A percentile compares a stretch with the other conserved stretches of the same genome.
phyloP scores from a whole-genome alignment of 2,329 filamentous ascomycete genomes.

The Chlorencoelia australis region DNA sequence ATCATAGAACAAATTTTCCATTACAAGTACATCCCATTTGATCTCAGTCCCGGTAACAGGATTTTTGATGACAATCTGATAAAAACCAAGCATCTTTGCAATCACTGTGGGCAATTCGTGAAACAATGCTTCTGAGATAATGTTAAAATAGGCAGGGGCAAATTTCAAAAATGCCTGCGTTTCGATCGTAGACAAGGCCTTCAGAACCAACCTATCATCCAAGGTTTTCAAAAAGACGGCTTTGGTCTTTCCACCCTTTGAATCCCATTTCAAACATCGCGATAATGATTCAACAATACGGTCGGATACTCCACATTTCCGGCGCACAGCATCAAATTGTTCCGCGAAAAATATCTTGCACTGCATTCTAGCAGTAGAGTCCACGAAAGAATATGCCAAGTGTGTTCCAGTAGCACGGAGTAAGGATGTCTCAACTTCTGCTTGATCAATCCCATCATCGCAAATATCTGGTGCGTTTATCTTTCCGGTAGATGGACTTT shows the following conservation, averaged over 20 bases:
- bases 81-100: conserved; percentile 98
- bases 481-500: conserved; percentile 24
- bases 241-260: conserved; percentile 94
- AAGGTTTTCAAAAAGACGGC: conserved; percentile 95
- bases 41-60: conserved; percentile 84
- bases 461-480: conserved; percentile 18
- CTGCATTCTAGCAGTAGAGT: conserved; percentile 87
- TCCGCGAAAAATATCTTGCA: conserved; percentile 99
- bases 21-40: conserved; percentile 86
- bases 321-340: conserved; percentile 88
- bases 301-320: conserved; percentile 87
- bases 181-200: conserved; percentile 82
- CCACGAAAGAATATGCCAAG: conserved; percentile 89
- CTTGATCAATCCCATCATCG: conserved; percentile 41
- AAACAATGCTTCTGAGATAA: conserved; percentile 94
- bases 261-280: conserved; percentile 94
- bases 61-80: conserved; percentile 95
- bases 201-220: conserved; percentile 74
- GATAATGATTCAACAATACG: conserved; percentile 93
- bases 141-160: conserved; percentile 91
- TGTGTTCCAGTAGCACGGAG: conserved; percentile 81
- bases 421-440: conserved; percentile 75
- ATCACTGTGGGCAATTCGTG: conserved; percentile 93
- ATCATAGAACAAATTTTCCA: conserved; percentile 98
- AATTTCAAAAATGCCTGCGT: conserved; percentile 91